Evolutionary conservation across 768 basidiomycete genomes (phyloP).

Genomic region (Amylocystis lapponica): DNA sequence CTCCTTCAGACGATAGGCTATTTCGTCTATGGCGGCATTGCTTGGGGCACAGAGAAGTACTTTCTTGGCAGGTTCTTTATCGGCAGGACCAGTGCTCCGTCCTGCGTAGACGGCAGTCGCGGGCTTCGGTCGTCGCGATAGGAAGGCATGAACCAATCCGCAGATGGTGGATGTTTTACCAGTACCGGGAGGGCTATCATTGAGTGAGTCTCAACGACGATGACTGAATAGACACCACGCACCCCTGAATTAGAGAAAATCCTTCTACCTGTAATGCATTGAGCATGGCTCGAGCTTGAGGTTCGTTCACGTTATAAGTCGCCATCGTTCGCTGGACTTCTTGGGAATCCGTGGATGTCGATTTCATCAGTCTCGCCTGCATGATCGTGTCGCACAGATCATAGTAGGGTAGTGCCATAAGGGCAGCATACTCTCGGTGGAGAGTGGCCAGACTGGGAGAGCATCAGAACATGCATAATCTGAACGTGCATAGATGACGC

Average conservation of each 20-base stretch:
- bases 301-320: slow-evolving; percentile 77
- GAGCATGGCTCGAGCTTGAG: slow-evolving; percentile 87
- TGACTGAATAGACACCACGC: slow-evolving; percentile 2
- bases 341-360: slow-evolving; percentile 37
- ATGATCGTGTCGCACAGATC: slow-evolving; percentile 71
- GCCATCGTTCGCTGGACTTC: slow-evolving; percentile 64
- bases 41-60: slow-evolving; percentile 93
- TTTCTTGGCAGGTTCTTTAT: slow-evolving; percentile 53
- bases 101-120: slow-evolving; percentile 48
- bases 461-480: slow-evolving; percentile 1
- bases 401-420: slow-evolving; percentile 78
- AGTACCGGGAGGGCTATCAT: slow-evolving; percentile 85
- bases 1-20: slow-evolving; percentile 80
- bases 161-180: slow-evolving; percentile 99
- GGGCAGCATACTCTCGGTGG: slow-evolving; percentile 86
- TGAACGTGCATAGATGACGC: slow-evolving; percentile 17
- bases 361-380: slow-evolving; percentile 51
- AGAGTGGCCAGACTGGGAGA: slow-evolving; percentile 75
- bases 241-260: slow-evolving; percentile 96
- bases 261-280: slow-evolving; percentile 67
- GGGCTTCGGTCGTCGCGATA: slow-evolving; percentile 51
- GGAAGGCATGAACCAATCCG: slow-evolving; percentile 80
- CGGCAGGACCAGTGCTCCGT: slow-evolving; percentile 30
- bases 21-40: slow-evolving; percentile 98
- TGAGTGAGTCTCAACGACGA: not conserved